Evolutionary conservation across 1,139 yeast genomes (phyloP), one percentile per base, ranked within the genome.

Genomic region (Yamadazyma sp.): DNA sequence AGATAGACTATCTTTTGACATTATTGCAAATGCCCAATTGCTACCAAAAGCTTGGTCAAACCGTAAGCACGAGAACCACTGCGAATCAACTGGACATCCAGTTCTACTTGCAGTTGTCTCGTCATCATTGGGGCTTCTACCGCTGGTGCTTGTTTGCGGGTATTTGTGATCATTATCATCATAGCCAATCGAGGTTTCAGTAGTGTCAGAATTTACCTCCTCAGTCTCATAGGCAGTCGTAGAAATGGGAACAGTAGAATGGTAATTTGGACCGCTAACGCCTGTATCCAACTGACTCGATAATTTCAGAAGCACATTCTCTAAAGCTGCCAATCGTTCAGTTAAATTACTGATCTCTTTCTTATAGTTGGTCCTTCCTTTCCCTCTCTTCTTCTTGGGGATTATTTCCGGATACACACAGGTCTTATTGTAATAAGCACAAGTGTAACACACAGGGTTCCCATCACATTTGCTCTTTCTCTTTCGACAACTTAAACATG

Each of bases 391-490:
- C 57, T 39, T 36, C 17, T 33, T 40, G 23, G 39, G 36, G 22
- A 35, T 43, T 2, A 31, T 9, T 13, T 28, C 53, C 45, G 45
- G 64, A 61, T 40, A 54, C 48, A 43, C 64, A 63, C 34, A 47
- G 20, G 5, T 42, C 29, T 29, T 52, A 44, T 24, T 47, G 47
- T 28, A 43, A 39, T 33, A 44, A 48, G 57, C 25, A 51, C 82
- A 76, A 38, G 68, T 68, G 6, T 46, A 43, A 47, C 82, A 74
- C 2, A 76, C 75, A 17, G 43, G 46, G 1, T 52, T 46, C 0
- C 81, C 81, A 47, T 73, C 66, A 51, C 82, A 76, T 48, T 70
- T 74, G 41, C 73, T 62, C 50, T 76, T 76, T 45, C 73, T 67
- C 26, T 53, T 49, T 4, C 80, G 61, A 45, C 81, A 77, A 10